phyloP scores from a whole-genome alignment of 139 green algal species.

The Chlorella vulgaris region DNA sequence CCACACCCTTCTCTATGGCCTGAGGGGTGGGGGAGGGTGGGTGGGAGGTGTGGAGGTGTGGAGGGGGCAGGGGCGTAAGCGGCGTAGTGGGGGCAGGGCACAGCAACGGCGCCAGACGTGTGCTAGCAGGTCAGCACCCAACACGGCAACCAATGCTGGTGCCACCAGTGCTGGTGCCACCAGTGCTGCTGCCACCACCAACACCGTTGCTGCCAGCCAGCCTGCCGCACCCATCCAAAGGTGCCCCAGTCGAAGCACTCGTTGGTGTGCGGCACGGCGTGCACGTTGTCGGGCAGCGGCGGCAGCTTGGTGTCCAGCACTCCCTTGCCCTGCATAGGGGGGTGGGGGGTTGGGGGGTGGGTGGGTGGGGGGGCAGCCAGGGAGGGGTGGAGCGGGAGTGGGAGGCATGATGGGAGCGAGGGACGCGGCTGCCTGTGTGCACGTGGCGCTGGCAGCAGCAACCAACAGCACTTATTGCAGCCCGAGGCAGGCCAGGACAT shows the following conservation, averaged over 20 bases:
- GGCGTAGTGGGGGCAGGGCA: too few relatives aligned
- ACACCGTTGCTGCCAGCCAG: not conserved
- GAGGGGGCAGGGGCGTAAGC: too few relatives aligned
- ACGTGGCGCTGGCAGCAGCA: too few relatives aligned
- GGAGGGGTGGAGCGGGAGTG: not conserved
- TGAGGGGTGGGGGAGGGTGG: not conserved
- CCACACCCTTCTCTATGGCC: slow-evolving; percentile 22
- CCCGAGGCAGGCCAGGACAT: too few relatives aligned
- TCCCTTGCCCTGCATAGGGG: not conserved
- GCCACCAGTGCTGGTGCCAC: not conserved
- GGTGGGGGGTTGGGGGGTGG: not conserved
- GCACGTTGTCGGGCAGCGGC: slow-evolving; percentile 55
- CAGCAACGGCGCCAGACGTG: too few relatives aligned
- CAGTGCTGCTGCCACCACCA: not conserved
- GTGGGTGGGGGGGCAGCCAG: not conserved
- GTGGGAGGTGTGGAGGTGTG: not conserved
- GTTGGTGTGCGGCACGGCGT: slow-evolving; percentile 54
- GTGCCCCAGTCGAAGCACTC: slow-evolving; percentile 64
- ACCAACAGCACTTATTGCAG: too few relatives aligned
- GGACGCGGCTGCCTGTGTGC: too few relatives aligned
- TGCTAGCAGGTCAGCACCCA: too few relatives aligned
- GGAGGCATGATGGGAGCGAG: not conserved
- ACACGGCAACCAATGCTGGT: not conserved
- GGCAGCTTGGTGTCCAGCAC: slow-evolving; percentile 29
- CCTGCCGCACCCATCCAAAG: slow-evolving; percentile 56